phyloP scores from a whole-genome alignment of 1,139 yeast species.

The Taphrina wiesneri region DNA sequence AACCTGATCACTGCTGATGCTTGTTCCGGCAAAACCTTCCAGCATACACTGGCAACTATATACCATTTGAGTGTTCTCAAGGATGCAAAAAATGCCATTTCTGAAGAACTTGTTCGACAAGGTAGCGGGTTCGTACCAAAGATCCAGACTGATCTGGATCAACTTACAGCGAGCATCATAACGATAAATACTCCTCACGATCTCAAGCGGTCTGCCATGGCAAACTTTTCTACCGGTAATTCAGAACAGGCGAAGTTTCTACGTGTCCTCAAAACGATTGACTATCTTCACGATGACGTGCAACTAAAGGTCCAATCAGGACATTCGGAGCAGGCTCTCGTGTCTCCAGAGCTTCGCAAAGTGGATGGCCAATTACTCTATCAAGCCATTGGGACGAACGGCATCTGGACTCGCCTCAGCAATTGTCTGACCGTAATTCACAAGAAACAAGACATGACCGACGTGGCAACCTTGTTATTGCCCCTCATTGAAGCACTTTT shows the following conservation, averaged over 20 bases:
- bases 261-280: conserved; percentile 83
- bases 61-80: conserved; percentile 68
- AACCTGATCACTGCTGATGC: conserved; percentile 78
- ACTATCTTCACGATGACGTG: conserved; percentile 54
- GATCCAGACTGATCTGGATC: conserved; percentile 59
- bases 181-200: conserved; percentile 50
- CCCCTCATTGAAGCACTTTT: conserved; percentile 89
- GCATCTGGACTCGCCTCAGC: conserved; percentile 84
- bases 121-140: conserved; percentile 64
- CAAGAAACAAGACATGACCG: conserved; percentile 52
- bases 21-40: conserved; percentile 81
- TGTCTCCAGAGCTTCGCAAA: background rate
- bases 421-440: conserved; percentile 61
- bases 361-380: background rate
- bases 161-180: conserved; percentile 54
- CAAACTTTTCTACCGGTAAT: conserved; percentile 73
- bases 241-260: conserved; percentile 86
- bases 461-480: conserved; percentile 76
- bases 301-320: conserved; percentile 41
- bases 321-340: background rate
- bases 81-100: conserved; percentile 65
- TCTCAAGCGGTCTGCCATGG: conserved; percentile 57
- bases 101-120: conserved; percentile 64
- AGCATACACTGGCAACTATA: conserved; percentile 80
- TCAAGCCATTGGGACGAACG: background rate